Evolutionary conservation across 352 stramenopile species (phyloP).

Genomic region (Thraustochytrium sp.): DNA sequence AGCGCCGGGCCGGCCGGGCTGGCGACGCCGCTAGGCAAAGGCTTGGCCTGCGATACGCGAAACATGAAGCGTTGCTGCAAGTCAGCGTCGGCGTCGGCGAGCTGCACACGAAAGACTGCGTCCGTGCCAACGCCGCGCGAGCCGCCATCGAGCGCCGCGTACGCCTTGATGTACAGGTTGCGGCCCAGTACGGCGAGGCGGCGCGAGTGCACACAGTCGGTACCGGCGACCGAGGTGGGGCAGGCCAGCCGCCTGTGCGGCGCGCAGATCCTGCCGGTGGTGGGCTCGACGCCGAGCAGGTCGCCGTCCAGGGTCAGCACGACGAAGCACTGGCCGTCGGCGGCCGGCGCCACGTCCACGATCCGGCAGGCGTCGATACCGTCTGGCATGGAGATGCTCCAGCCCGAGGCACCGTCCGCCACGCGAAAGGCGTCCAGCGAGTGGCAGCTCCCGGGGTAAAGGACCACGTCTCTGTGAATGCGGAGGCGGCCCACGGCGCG

Average conservation of each 20-base stretch:
- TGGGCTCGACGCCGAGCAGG: not conserved
- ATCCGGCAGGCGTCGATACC: not conserved
- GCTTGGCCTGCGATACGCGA: not conserved
- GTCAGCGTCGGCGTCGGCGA: constrained; percentile 7
- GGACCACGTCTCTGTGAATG: not conserved
- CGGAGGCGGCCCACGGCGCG: not conserved
- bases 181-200: not conserved
- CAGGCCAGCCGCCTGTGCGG: not conserved
- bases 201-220: not conserved
- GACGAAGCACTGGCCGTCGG: not conserved
- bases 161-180: not conserved
- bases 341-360: not conserved
- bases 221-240: not conserved
- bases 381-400: not conserved
- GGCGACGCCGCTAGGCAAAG: not conserved
- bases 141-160: not conserved
- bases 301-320: not conserved
- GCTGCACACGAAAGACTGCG: not conserved
- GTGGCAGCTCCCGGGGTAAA: constrained; percentile 9
- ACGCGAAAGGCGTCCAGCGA: constrained; percentile 18
- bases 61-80: constrained; percentile 11
- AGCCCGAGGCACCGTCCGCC: not conserved
- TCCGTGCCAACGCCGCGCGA: not conserved
- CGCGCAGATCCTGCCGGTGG: not conserved
- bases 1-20: not conserved